A percentile compares a stretch with the other conserved stretches of the same genome.
These are phyloP conservation scores for Phellopilus nigrolimitatus DNA, from an alignment of 1,284 basidiomycete genomes.

Conservation along the genomic window DNA sequence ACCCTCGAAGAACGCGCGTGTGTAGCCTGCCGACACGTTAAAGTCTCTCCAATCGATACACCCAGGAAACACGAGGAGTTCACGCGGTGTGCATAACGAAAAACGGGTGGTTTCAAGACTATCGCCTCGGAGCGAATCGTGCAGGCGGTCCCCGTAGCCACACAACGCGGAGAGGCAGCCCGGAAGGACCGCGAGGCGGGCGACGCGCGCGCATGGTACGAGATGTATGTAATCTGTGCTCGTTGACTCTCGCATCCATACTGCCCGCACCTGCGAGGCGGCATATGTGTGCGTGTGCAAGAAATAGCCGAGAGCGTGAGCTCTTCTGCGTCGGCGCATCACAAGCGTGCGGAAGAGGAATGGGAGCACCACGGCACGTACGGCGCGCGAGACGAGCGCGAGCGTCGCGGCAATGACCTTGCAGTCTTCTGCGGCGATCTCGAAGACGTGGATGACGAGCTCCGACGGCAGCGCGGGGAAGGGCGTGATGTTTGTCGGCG, in stretches of 20 bases:
- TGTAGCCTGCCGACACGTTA: not conserved
- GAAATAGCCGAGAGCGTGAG: not conserved
- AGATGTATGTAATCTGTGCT: not conserved
- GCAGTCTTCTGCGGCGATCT: constrained; percentile 10
- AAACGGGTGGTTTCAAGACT: no score
- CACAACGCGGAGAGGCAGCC: constrained; percentile 9
- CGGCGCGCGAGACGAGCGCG: constrained; percentile 16
- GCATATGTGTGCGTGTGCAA: not conserved
- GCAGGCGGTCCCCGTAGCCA: not conserved
- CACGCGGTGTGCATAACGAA: not conserved
- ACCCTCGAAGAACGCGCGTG: constrained; percentile 1
- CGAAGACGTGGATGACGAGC: constrained; percentile 16
- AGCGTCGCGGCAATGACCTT: constrained; percentile 11
- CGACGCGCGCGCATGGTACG: not conserved
- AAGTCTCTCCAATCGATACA: constrained; percentile 6
- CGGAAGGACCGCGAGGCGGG: constrained; percentile 1
- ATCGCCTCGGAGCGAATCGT: no score
- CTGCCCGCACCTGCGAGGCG: constrained; percentile 5
- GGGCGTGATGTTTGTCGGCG: not conserved
- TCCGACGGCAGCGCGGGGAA: constrained; percentile 17
- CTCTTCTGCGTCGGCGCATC: not conserved
- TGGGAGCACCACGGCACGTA: constrained; percentile 13
- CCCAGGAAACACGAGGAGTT: no score
- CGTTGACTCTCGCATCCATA: constrained; percentile 7
- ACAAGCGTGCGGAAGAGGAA: constrained; percentile 19